Evolutionary conservation across 2,329 filamentous ascomycete species (phyloP).

Genomic region (Colletotrichum sp.): DNA sequence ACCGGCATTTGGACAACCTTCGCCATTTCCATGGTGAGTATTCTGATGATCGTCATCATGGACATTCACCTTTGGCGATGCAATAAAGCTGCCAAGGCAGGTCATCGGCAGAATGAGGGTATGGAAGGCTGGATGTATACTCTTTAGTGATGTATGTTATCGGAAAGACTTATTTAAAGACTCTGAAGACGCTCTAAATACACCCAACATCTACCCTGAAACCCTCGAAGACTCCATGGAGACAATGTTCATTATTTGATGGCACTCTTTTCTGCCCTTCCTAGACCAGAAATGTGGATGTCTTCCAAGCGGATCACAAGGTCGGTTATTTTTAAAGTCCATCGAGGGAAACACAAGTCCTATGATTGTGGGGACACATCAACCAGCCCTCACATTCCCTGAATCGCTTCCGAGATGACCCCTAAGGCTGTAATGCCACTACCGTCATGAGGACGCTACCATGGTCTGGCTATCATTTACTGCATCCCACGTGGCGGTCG

Average conservation of each 20-base stretch:
- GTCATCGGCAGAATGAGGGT: not conserved
- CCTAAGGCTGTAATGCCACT: not conserved
- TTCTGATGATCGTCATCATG: slow-evolving; percentile 5
- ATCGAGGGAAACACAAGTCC: not conserved
- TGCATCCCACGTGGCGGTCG: not conserved
- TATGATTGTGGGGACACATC: not conserved
- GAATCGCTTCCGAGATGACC: not conserved
- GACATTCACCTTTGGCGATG: slow-evolving; percentile 13
- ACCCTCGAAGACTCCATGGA: not conserved
- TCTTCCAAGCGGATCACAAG: not conserved
- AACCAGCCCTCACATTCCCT: not conserved
- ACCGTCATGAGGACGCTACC: not conserved
- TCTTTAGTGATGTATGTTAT: not conserved
- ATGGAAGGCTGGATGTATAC: slow-evolving; percentile 17
- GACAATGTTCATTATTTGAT: not conserved
- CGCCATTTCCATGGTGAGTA: slow-evolving; percentile 15
- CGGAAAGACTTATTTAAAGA: not conserved
- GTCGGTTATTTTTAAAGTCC: not conserved
- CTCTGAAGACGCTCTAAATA: not conserved
- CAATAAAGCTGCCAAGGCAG: slow-evolving; percentile 15
- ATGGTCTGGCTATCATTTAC: not conserved
- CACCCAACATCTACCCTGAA: not conserved
- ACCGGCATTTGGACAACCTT: slow-evolving; percentile 17
- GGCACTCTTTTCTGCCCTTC: not conserved
- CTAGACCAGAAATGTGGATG: not conserved